phyloP scores from a whole-genome alignment of 805 yeast genomes.

The Monosporozyma aerobia region DNA sequence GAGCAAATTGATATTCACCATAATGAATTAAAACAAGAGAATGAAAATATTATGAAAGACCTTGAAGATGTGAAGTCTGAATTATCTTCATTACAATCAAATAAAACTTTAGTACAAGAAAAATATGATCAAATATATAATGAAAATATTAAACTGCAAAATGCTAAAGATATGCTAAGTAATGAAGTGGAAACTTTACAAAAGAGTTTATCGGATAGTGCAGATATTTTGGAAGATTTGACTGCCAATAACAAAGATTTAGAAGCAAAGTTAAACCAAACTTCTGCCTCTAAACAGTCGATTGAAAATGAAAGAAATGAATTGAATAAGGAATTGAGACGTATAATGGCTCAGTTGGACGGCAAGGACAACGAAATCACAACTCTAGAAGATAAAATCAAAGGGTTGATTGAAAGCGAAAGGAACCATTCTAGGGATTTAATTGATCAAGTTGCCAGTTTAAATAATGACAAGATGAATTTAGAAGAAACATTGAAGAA shows the following conservation, averaged over 20 bases:
- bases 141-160: constrained; percentile 9
- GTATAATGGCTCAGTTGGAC: constrained; percentile 1
- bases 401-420: constrained; percentile 3
- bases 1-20: not conserved
- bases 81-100: constrained; percentile 22
- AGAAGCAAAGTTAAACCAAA: not conserved
- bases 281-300: constrained; percentile 1
- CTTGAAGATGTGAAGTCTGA: constrained; percentile 19
- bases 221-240: constrained; percentile 1
- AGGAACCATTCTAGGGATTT: constrained; percentile 3
- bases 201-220: not conserved
- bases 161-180: not conserved
- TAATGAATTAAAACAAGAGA: constrained; percentile 7
- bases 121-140: constrained; percentile 16
- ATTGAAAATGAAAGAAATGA: constrained; percentile 5
- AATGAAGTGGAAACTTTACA: constrained; percentile 3
- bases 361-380: constrained; percentile 3
- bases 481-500: constrained; percentile 8
- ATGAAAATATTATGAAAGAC: constrained; percentile 9
- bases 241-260: not conserved
- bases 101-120: constrained; percentile 20
- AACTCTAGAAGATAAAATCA: constrained; percentile 2
- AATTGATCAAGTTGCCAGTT: constrained; percentile 4
- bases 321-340: constrained; percentile 5
- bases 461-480: constrained; percentile 6